phyloP scores from a whole-genome alignment of 2,329 filamentous ascomycete genomes.

The Colletotrichum limetticola region DNA sequence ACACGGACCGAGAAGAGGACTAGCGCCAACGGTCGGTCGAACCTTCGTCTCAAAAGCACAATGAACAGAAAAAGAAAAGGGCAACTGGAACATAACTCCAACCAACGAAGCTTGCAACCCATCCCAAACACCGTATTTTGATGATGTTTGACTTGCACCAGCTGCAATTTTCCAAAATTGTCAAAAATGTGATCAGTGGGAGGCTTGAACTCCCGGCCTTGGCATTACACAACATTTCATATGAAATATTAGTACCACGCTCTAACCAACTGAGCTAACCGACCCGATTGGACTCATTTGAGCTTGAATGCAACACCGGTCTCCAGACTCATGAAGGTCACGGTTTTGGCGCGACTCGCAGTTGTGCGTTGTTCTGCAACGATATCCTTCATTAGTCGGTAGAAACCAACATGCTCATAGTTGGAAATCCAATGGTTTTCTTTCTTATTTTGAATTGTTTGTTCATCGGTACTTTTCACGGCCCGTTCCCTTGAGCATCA shows the following conservation, averaged over 20 bases:
- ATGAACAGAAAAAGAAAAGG: background rate
- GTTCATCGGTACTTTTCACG: background rate
- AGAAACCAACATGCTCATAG: no score
- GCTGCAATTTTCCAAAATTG: background rate
- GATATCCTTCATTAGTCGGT: no score
- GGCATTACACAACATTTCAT: slow-evolving; percentile 20
- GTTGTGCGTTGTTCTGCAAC: no score
- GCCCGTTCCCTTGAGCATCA: no score
- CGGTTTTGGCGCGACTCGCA: no score
- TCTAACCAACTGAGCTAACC: slow-evolving; percentile 36
- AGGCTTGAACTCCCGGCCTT: slow-evolving; percentile 35
- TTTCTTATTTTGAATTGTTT: rapidly evolving
- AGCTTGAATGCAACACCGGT: rapidly evolving
- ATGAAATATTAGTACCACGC: slow-evolving; percentile 33
- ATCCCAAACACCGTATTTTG: background rate
- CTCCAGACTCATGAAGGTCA: background rate
- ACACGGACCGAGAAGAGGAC: background rate
- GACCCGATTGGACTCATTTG: background rate
- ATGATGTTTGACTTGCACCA: background rate
- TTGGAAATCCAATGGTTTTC: background rate
- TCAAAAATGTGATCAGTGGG: slow-evolving; percentile 28
- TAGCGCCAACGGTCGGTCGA: background rate
- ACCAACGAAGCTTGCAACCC: background rate
- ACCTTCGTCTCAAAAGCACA: background rate
- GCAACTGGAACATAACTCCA: background rate